Conservation (phyloP, 768 basidiomycete species). For the Mycena indigotica region DNA sequence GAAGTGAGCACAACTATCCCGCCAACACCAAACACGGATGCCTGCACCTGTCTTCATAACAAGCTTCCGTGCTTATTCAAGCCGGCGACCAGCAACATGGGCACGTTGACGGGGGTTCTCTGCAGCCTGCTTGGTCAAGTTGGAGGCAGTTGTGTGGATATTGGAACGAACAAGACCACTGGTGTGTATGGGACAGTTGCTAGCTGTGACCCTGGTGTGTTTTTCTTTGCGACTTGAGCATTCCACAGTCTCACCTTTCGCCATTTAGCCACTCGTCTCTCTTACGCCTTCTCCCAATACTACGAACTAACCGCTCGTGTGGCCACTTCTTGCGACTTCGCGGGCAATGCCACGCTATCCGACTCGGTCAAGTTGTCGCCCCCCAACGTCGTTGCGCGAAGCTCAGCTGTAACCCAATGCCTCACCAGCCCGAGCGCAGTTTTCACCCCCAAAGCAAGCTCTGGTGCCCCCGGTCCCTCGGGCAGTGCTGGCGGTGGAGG, state of each 20-base stretch:
- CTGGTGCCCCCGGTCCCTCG: neutral
- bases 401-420: conserved; percentile 6
- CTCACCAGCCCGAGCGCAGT: conserved; percentile 13
- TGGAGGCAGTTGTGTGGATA: conserved; percentile 65
- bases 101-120: conserved; percentile 62
- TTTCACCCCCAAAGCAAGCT: conserved; percentile 13
- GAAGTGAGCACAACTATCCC: conserved; percentile 72
- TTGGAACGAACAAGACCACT: conserved; percentile 69
- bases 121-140: conserved; percentile 74
- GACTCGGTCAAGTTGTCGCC: neutral
- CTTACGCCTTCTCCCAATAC: conserved; percentile 21
- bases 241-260: no score
- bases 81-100: conserved; percentile 63
- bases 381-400: neutral
- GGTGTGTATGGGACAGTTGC: conserved; percentile 80
- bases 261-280: conserved; percentile 17
- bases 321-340: conserved; percentile 16
- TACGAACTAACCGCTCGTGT: conserved; percentile 14
- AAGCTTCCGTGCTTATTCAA: conserved; percentile 76
- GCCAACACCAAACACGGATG: conserved; percentile 77
- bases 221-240: no score
- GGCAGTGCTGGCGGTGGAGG: neutral
- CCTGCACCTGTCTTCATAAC: conserved; percentile 75
- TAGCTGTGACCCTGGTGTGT: conserved; percentile 76
- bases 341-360: conserved; percentile 15